These are phyloP conservation scores for Penicillium paradoxum DNA, from an alignment of 495 filamentous ascomycete genomes.

Conservation along the genomic window DNA sequence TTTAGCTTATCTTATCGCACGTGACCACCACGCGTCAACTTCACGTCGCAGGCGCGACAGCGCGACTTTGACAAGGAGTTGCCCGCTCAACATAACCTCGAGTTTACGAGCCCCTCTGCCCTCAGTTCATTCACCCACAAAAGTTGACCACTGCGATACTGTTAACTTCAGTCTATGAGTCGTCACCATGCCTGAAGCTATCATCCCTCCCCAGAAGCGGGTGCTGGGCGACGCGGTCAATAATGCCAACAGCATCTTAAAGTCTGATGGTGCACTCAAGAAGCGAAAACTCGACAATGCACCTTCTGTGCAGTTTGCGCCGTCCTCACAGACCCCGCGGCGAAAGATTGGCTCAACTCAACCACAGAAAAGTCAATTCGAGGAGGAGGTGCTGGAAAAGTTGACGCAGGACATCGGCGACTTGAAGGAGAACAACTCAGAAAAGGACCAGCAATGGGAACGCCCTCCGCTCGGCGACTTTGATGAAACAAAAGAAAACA, in stretches of 20 bases:
- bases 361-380: conserved; percentile 80
- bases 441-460: conserved; percentile 93
- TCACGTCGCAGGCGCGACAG: conserved; percentile 24
- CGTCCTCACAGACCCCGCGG: conserved; percentile 52
- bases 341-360: conserved; percentile 69
- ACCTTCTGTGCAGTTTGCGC: conserved; percentile 49
- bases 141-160: not conserved
- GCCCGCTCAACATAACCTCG: conserved; percentile 13
- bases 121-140: not conserved
- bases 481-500: conserved; percentile 60
- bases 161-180: conserved; percentile 12
- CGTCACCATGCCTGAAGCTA: conserved; percentile 47
- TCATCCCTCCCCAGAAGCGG: conserved; percentile 49
- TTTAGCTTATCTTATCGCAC: conserved; percentile 21
- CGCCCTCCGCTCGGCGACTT: conserved; percentile 72
- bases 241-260: conserved; percentile 41
- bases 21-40: conserved; percentile 29
- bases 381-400: conserved; percentile 89
- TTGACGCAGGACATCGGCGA: conserved; percentile 85
- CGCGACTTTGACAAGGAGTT: conserved; percentile 16
- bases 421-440: conserved; percentile 76
- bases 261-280: conserved; percentile 57
- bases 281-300: conserved; percentile 69
- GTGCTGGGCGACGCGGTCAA: conserved; percentile 55
- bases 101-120: not conserved